Evolutionary conservation across 441 rosid species (phyloP).

Genomic region (Eruca vesicaria): DNA sequence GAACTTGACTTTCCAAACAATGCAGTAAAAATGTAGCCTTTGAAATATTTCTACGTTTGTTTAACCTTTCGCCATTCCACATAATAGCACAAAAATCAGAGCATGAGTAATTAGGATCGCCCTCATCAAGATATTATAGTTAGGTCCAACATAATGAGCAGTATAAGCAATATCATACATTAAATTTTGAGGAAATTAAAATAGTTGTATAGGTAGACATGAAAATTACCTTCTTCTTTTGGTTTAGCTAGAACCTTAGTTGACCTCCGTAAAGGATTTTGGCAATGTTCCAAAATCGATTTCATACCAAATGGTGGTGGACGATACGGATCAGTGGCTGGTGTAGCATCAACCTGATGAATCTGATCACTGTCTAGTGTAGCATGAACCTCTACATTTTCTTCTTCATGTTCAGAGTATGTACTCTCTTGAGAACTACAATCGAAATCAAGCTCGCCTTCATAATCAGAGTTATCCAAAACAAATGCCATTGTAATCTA

Average conservation of each 20-base stretch:
- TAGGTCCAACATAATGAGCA: neutral
- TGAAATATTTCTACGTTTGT: neutral
- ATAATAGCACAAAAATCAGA: neutral
- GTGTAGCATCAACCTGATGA: no score
- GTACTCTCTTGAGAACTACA: neutral
- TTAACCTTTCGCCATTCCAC: neutral
- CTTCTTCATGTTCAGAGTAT: neutral
- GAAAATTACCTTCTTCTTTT: neutral
- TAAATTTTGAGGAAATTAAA: no score
- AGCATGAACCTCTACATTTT: neutral
- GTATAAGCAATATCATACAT: neutral
- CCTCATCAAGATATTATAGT: neutral
- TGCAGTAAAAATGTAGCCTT: neutral
- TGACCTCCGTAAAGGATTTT: neutral
- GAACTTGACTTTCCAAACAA: neutral
- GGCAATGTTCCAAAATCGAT: neutral
- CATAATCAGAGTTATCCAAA: neutral
- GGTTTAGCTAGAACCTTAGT: neutral
- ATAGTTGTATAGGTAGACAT: neutral
- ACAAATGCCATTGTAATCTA: no score
- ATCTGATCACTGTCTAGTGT: neutral
- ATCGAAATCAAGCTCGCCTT: neutral
- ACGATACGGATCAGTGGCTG: neutral
- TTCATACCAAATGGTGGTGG: neutral
- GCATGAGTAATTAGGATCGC: neutral